Percentiles rank a stretch among this genome's conserved stretches.
Conservation (phyloP, 2,329 filamentous ascomycete genomes). For the Pseudopyricularia cyperi region DNA sequence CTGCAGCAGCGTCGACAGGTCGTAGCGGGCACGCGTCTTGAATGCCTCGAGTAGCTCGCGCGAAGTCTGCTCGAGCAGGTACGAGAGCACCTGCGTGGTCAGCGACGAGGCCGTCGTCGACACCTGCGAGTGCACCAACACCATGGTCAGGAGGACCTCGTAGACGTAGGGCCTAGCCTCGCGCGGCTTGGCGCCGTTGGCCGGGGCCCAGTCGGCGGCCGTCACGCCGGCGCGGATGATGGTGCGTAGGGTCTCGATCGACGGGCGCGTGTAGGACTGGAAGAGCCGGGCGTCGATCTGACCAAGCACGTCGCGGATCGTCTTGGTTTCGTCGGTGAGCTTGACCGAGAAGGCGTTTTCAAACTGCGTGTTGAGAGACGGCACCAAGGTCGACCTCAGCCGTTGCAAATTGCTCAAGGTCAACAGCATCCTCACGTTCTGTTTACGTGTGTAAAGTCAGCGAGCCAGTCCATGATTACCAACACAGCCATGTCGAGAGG, state of each 20-base stretch:
- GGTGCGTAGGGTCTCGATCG: constrained; percentile 51
- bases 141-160: constrained; percentile 69
- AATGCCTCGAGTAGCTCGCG: constrained; percentile 74
- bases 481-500: no score
- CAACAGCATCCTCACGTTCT: constrained; percentile 87
- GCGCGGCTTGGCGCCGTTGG: constrained; percentile 41
- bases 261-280: constrained; percentile 77
- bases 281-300: constrained; percentile 90
- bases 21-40: constrained; percentile 52
- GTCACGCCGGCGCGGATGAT: constrained; percentile 64
- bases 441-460: constrained; percentile 2
- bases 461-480: not conserved
- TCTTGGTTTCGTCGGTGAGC: constrained; percentile 84
- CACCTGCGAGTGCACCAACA: constrained; percentile 84
- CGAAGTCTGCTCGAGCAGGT: constrained; percentile 73
- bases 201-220: constrained; percentile 57
- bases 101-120: constrained; percentile 66
- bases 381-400: constrained; percentile 70
- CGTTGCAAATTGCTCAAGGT: constrained; percentile 86
- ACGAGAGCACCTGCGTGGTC: constrained; percentile 69
- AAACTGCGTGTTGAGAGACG: constrained; percentile 80
- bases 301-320: constrained; percentile 75
- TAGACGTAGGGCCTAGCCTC: constrained; percentile 85
- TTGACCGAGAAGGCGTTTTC: constrained; percentile 91
- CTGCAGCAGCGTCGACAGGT: constrained; percentile 79